These are phyloP conservation scores for Boletus coccyginus DNA, from an alignment of 768 basidiomycete genomes.

Conservation along the genomic window DNA sequence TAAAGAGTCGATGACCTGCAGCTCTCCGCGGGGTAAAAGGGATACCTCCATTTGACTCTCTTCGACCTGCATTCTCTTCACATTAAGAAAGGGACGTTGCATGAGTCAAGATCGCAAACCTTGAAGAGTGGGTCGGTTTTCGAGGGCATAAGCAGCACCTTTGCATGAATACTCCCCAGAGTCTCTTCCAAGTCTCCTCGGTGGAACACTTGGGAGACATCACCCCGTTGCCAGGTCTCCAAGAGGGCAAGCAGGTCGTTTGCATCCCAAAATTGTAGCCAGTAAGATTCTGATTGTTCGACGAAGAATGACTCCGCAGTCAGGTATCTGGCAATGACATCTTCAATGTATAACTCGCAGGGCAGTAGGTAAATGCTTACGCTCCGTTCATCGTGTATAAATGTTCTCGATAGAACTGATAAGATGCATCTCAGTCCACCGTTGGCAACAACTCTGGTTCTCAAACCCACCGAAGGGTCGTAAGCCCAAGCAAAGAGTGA, in stretches of 20 bases:
- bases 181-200: not conserved
- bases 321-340: not conserved
- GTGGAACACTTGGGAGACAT: not conserved
- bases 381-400: not conserved
- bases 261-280: not conserved
- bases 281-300: not conserved
- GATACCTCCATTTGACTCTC: not conserved
- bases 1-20: not conserved
- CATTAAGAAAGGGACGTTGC: not conserved
- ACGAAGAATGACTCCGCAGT: not conserved
- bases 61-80: not conserved
- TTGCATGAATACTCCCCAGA: not conserved
- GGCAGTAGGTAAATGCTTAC: not conserved
- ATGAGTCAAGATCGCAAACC: not conserved
- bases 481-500: constrained; percentile 56
- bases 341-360: not conserved
- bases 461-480: constrained; percentile 21
- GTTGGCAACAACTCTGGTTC: not conserved
- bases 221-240: not conserved
- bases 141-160: not conserved
- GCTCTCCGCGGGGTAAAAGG: not conserved
- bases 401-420: not conserved
- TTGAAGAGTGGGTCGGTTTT: not conserved
- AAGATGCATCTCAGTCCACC: not conserved
- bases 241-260: not conserved